These are phyloP conservation scores for Venturia carpophila DNA, from an alignment of 2,329 filamentous ascomycete species.

Conservation along the genomic window DNA sequence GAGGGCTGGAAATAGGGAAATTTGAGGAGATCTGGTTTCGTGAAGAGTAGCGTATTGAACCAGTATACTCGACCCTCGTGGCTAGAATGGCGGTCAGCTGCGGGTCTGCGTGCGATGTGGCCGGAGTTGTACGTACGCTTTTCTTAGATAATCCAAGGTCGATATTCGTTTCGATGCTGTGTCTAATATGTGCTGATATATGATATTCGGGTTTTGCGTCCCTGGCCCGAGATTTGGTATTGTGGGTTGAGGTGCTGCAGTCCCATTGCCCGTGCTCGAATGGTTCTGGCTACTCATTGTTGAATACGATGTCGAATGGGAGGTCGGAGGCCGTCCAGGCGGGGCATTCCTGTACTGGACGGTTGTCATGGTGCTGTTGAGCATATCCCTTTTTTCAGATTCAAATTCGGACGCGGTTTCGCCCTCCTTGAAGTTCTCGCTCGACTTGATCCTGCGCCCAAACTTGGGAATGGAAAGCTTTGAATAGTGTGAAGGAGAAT, in stretches of 20 bases:
- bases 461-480: conserved; percentile 34
- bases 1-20: conserved; percentile 80
- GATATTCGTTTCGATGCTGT: conserved; percentile 87
- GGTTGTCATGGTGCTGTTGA: conserved; percentile 19
- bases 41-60: conserved; percentile 96
- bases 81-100: conserved; percentile 38
- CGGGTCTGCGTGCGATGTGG: background rate
- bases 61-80: conserved; percentile 94
- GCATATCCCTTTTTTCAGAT: conserved; percentile 5
- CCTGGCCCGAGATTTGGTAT: conserved; percentile 4
- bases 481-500: conserved; percentile 30
- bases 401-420: background rate
- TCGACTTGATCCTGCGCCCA: conserved; percentile 29
- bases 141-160: conserved; percentile 84
- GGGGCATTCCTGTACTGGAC: conserved; percentile 13
- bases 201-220: conserved; percentile 43
- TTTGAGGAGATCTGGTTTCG: conserved; percentile 67
- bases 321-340: conserved; percentile 13
- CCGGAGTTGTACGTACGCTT: conserved; percentile 57
- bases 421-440: conserved; percentile 26
- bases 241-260: background rate
- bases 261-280: background rate
- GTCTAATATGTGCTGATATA: conserved; percentile 69
- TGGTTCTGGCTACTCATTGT: conserved; percentile 6
- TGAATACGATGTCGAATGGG: conserved; percentile 3